Conservation (phyloP, 805 yeast species). For the Wickerhamiella slavikovae region DNA sequence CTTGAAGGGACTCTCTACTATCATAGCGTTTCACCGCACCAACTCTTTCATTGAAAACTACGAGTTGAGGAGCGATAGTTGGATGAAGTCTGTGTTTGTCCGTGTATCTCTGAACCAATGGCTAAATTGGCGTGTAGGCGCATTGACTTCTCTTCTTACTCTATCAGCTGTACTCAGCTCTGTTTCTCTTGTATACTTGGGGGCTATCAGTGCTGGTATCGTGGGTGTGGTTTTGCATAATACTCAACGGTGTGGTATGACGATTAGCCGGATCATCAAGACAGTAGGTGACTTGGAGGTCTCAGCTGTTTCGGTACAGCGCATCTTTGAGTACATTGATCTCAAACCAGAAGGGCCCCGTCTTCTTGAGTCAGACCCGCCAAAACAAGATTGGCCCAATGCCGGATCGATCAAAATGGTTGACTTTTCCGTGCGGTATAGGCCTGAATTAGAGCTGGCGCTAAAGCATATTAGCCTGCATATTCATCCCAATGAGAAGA, state of each 20-base stretch:
- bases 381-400: conserved; percentile 44
- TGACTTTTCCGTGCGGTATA: conserved; percentile 66
- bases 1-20: conserved; percentile 45
- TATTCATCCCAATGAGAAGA: conserved; percentile 51
- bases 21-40: conserved; percentile 41
- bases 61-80: conserved; percentile 14
- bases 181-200: conserved; percentile 29
- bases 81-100: conserved; percentile 32
- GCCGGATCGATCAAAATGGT: conserved; percentile 46
- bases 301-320: conserved; percentile 74
- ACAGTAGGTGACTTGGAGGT: conserved; percentile 87
- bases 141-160: conserved; percentile 63
- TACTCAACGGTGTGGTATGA: conserved; percentile 64
- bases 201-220: conserved; percentile 64
- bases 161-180: conserved; percentile 59
- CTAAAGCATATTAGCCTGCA: conserved; percentile 59
- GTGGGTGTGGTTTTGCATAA: conserved; percentile 79
- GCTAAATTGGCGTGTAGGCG: conserved; percentile 81
- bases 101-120: conserved; percentile 30
- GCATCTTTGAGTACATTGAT: conserved; percentile 30
- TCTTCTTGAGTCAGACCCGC: conserved; percentile 42
- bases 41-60: conserved; percentile 32
- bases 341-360: conserved; percentile 72
- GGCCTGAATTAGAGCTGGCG: conserved; percentile 65
- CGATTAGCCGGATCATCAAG: conserved; percentile 74